Percentiles rank a stretch among this genome's conserved stretches.
Evolutionary conservation across 2,329 filamentous ascomycete genomes (phyloP).

Genomic region (Teratosphaeria nubilosa): DNA sequence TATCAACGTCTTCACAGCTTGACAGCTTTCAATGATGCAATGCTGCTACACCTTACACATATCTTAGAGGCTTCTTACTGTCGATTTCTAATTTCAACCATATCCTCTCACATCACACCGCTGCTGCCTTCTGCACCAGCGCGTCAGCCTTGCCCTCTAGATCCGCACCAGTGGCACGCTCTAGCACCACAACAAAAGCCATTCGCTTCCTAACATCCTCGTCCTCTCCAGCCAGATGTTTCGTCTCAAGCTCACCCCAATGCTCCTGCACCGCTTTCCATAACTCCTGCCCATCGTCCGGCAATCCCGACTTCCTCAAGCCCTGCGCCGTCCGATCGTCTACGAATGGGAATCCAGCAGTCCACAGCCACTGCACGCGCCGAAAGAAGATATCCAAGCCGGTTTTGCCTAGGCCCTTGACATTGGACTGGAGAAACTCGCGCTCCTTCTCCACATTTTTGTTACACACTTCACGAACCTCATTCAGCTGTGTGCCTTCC

Average conservation of each 20-base stretch:
- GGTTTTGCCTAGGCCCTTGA: constrained; percentile 33
- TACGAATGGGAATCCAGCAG: constrained; percentile 29
- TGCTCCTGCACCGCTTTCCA: constrained; percentile 25
- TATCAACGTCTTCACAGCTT: neutral
- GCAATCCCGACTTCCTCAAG: constrained; percentile 28
- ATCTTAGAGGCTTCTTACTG: neutral
- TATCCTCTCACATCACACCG: neutral
- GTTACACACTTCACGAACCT: constrained; percentile 24
- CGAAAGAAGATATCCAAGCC: constrained; percentile 35
- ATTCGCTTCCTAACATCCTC: constrained; percentile 27
- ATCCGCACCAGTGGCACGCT: constrained; percentile 29
- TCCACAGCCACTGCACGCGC: constrained; percentile 33
- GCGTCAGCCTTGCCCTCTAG: constrained; percentile 28
- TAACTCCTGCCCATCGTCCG: constrained; percentile 26
- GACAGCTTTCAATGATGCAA: neutral
- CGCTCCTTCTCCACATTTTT: constrained; percentile 21
- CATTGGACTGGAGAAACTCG: constrained; percentile 23
- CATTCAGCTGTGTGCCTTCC: constrained; percentile 22
- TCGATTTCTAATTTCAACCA: neutral
- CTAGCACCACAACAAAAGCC: constrained; percentile 31
- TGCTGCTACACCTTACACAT: neutral
- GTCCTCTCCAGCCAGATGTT: constrained; percentile 21
- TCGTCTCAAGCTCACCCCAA: constrained; percentile 26
- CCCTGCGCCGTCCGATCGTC: constrained; percentile 27
- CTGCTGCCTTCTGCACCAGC: constrained; percentile 17